These are phyloP conservation scores for Pilasporangium apinafurcum DNA, from an alignment of 352 stramenopile genomes.

Conservation along the genomic window DNA sequence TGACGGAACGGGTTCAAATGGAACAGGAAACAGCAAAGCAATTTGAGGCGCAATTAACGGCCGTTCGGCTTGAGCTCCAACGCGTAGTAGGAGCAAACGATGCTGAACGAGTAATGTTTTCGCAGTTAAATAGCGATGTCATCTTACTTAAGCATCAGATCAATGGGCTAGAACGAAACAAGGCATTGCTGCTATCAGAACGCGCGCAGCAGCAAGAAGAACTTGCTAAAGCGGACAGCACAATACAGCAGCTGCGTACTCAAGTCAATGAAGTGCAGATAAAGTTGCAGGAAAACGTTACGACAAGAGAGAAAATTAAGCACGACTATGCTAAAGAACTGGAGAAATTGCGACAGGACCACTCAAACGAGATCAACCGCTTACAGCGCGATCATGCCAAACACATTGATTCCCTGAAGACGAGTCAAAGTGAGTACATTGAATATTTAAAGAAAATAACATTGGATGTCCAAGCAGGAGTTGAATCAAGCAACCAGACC, in stretches of 20 bases:
- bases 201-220: constrained; percentile 29
- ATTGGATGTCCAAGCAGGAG: constrained; percentile 10
- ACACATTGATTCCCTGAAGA: constrained; percentile 34
- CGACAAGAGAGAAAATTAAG: constrained; percentile 30
- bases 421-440: constrained; percentile 31
- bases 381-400: constrained; percentile 39
- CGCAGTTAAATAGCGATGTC: constrained; percentile 40
- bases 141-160: constrained; percentile 52
- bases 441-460: constrained; percentile 47
- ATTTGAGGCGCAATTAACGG: constrained; percentile 35
- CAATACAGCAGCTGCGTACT: constrained; percentile 21
- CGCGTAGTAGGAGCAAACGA: constrained; percentile 25
- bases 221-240: constrained; percentile 19
- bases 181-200: constrained; percentile 28
- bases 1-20: constrained; percentile 29
- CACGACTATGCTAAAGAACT: constrained; percentile 35
- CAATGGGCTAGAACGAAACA: constrained; percentile 33
- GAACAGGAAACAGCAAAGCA: constrained; percentile 26
- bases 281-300: constrained; percentile 22
- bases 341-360: constrained; percentile 30
- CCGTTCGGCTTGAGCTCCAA: constrained; percentile 37
- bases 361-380: constrained; percentile 23
- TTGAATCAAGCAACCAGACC: constrained; percentile 16
- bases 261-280: constrained; percentile 29
- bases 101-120: constrained; percentile 19